Evolutionary conservation across 805 yeast species (phyloP).

Genomic region (Lachancea thermotolerans): DNA sequence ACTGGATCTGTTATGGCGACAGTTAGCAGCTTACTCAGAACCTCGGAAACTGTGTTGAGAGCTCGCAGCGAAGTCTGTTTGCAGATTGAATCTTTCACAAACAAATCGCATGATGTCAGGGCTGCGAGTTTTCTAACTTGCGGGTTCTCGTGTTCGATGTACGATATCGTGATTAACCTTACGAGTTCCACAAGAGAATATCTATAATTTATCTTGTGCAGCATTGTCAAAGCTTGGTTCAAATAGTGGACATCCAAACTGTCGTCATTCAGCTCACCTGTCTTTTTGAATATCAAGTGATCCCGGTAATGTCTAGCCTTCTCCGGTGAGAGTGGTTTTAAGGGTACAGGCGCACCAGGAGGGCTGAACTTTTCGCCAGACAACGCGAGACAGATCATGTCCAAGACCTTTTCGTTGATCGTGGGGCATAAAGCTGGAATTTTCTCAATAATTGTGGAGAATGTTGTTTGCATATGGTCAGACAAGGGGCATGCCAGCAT

Average conservation of each 20-base stretch:
- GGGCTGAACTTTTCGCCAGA: slow-evolving; percentile 76
- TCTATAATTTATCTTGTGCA: slow-evolving; percentile 66
- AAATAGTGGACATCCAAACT: slow-evolving; percentile 46
- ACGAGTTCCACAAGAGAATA: slow-evolving; percentile 83
- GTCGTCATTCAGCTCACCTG: slow-evolving; percentile 41
- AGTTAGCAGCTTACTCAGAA: slow-evolving; percentile 70
- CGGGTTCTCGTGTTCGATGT: slow-evolving; percentile 73
- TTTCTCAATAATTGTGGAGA: slow-evolving; percentile 57
- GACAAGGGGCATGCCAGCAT: slow-evolving; percentile 78
- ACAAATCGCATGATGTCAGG: slow-evolving; percentile 70
- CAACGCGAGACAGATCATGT: slow-evolving; percentile 63
- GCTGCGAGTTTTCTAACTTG: slow-evolving; percentile 82
- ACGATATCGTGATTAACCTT: slow-evolving; percentile 72
- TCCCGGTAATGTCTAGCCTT: slow-evolving; percentile 75
- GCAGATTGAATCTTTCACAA: slow-evolving; percentile 75
- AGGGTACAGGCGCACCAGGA: slow-evolving; percentile 78
- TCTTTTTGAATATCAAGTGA: slow-evolving; percentile 63
- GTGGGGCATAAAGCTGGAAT: slow-evolving; percentile 75
- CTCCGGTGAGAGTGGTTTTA: slow-evolving; percentile 50
- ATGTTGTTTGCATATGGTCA: slow-evolving; percentile 72
- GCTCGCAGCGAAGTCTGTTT: slow-evolving; percentile 77
- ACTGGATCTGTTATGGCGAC: slow-evolving; percentile 84
- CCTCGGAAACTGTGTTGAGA: slow-evolving; percentile 74
- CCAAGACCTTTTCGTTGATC: slow-evolving; percentile 64
- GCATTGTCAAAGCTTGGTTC: slow-evolving; percentile 71